Evolutionary conservation across 73 alveolate species (phyloP).

Genomic region (Breviolum minutum): DNA sequence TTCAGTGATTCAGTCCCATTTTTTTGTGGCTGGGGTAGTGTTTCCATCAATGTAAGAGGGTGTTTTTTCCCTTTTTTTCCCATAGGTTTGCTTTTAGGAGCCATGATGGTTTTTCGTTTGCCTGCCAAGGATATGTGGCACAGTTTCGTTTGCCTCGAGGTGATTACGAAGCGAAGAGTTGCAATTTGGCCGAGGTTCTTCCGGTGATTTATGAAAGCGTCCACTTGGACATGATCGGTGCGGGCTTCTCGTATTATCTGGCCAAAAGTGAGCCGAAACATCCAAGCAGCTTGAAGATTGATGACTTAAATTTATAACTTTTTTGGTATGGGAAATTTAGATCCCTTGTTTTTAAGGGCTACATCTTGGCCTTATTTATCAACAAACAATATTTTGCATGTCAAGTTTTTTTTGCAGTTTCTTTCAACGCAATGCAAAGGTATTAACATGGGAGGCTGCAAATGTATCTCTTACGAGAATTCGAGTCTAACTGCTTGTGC

Average conservation of each 20-base stretch:
- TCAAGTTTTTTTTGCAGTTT: background rate
- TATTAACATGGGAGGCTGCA: background rate
- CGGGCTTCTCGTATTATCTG: constrained; percentile 11
- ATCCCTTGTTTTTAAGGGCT: background rate
- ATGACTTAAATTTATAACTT: too few species aligned
- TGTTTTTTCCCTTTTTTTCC: too few species aligned
- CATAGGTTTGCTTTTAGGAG: too few species aligned
- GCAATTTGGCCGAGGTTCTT: background rate
- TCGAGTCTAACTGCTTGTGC: too few species aligned
- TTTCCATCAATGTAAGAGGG: too few species aligned
- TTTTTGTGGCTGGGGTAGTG: too few species aligned
- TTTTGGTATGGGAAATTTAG: background rate
- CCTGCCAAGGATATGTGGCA: background rate
- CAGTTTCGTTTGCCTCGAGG: constrained; percentile 4
- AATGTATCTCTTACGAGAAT: too few species aligned
- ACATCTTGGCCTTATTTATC: background rate
- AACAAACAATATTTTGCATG: background rate
- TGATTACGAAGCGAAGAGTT: background rate
- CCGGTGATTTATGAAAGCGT: background rate
- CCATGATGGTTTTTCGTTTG: too few species aligned
- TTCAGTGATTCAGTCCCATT: too few species aligned
- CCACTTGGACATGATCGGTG: constrained; percentile 9
- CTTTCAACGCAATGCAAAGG: background rate
- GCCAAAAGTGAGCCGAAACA: background rate
- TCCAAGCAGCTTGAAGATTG: background rate